These are phyloP conservation scores for Penicillium alfredii DNA, from an alignment of 495 filamentous ascomycete species.

Conservation along the genomic window DNA sequence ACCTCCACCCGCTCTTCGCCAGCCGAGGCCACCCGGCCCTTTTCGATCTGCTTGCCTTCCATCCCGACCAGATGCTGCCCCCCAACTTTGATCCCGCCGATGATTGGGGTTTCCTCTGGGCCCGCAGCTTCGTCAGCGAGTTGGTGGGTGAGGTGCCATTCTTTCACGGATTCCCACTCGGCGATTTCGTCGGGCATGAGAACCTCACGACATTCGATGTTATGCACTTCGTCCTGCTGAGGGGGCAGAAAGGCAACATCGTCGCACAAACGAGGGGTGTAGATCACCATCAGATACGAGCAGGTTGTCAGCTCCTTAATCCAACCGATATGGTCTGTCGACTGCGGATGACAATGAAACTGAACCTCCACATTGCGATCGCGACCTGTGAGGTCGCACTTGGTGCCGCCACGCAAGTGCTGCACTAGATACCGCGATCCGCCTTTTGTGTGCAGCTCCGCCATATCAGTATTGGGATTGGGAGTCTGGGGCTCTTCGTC, in stretches of 20 bases:
- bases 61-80: slow-evolving; percentile 51
- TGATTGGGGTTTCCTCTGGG: slow-evolving; percentile 32
- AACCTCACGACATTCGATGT: slow-evolving; percentile 72
- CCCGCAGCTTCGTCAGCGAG: slow-evolving; percentile 20
- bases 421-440: slow-evolving; percentile 89
- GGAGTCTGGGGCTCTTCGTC: slow-evolving; percentile 27
- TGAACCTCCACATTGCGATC: slow-evolving; percentile 81
- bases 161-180: slow-evolving; percentile 52
- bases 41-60: slow-evolving; percentile 51
- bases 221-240: slow-evolving; percentile 68
- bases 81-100: slow-evolving; percentile 58
- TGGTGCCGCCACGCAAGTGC: slow-evolving; percentile 74
- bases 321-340: slow-evolving; percentile 77
- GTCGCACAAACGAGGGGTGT: slow-evolving; percentile 87
- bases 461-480: slow-evolving; percentile 33
- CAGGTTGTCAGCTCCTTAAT: slow-evolving; percentile 95
- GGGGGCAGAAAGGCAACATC: slow-evolving; percentile 90
- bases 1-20: slow-evolving; percentile 45
- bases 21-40: slow-evolving; percentile 37
- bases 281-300: slow-evolving; percentile 89
- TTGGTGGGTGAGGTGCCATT: slow-evolving; percentile 31
- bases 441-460: slow-evolving; percentile 73
- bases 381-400: slow-evolving; percentile 85
- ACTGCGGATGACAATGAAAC: slow-evolving; percentile 87
- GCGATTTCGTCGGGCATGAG: slow-evolving; percentile 51